Conservation (phyloP, 2,329 filamentous ascomycete species). For the Albophoma yamanashiensis region DNA sequence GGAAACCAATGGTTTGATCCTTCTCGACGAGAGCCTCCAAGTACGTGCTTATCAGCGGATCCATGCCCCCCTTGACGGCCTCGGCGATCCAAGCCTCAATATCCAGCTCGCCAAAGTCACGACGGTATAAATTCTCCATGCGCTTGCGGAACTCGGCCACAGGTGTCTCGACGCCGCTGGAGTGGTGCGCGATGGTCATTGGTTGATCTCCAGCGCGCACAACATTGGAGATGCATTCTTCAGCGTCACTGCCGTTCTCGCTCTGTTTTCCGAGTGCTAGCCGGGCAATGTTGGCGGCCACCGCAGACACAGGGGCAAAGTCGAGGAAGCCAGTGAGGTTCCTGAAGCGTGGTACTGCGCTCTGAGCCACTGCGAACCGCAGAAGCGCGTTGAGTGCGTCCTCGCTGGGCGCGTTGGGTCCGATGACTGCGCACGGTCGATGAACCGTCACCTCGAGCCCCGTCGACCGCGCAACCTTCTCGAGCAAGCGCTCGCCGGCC, state of each 20-base stretch:
- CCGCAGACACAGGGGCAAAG: background rate
- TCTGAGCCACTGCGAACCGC: background rate
- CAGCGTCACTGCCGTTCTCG: background rate
- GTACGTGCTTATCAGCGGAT: background rate
- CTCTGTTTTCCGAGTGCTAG: background rate
- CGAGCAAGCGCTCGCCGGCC: conserved; percentile 19
- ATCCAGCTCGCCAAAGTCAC: background rate
- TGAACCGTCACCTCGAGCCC: conserved; percentile 15
- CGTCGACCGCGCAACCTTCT: conserved; percentile 9
- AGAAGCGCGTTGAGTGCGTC: conserved; percentile 5
- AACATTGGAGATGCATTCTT: background rate
- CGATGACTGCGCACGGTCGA: conserved; percentile 11
- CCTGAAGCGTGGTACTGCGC: background rate
- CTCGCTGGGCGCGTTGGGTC: conserved; percentile 7
- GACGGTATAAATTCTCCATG: background rate
- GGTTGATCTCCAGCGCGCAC: background rate
- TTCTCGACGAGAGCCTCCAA: background rate
- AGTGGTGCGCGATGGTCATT: background rate
- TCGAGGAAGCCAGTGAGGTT: background rate
- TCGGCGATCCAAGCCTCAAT: background rate
- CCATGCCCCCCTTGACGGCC: background rate
- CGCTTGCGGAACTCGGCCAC: background rate
- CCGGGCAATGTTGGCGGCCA: background rate
- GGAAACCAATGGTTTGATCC: background rate
- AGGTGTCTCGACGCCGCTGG: background rate